Base-by-base conservation (phyloP, 2,329 filamentous ascomycete genomes). In the Alternaria atra region DNA sequence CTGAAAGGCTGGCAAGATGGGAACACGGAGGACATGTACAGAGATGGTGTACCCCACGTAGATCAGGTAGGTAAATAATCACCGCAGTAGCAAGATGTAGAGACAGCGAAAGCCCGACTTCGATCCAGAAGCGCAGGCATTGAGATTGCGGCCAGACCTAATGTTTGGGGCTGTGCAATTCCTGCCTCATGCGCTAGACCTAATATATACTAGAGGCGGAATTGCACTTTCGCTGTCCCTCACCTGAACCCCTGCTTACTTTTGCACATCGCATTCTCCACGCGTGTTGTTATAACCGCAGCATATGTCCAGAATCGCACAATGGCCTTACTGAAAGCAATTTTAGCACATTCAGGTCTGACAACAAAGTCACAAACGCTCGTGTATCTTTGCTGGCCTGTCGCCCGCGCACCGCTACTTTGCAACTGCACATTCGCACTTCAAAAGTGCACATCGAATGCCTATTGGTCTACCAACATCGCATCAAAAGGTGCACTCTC, bases 141-240 rank as follows among this genome's bases (percentile, higher is more conserved):
- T 20, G 8, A 20, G 39, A 25, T 15, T 25, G 2, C 4, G 39
- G 17, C 39, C 10, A 13, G 17, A 42, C 8, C 20, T 4, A 23
- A 5, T 37, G 37, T 6, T 29, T 40, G 48, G 25, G 51, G 51
- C 29, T 43, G 32, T 15, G 46, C 30, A 34, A 3, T 42, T 42
- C 12, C 12, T 7, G 20, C 20, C 3, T 6, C 5, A 8, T 13
- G 17, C 52, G 20, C 52, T 63, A 56, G 25, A 35, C 60, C 7
- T 37, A 52, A 52, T 46, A 13, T 15, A 17, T 5, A 17, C 37
- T 63, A 56, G 52, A n/a, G 6, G 1, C 5, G 9, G 23, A 60
- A 34, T 60, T 63, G 60, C 60, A 63, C 60, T 63, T 34, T 56
- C 9, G 40, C 30, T 23, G 29, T 15, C 13, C 12, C 15, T 59